Percentiles rank a stretch among this genome's conserved stretches.
Evolutionary conservation across 345 rosid genomes (phyloP).

Genomic region (Arabis alpina): DNA sequence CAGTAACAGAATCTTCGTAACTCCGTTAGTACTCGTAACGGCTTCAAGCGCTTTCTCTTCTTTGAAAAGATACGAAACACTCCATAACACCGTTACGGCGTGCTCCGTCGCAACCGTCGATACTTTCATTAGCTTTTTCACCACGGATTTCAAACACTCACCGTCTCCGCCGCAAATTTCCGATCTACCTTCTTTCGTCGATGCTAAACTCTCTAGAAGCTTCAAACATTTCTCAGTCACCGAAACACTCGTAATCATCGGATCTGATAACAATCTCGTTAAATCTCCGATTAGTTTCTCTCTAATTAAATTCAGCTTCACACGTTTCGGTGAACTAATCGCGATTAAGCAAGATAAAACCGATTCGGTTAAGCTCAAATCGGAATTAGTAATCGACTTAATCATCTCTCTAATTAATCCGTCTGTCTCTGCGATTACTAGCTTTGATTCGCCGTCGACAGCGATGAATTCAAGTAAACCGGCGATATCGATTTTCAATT

Average conservation of each 20-base stretch:
- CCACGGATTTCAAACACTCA: constrained; percentile 61
- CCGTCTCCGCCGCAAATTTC: constrained; percentile 55
- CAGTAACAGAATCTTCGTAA: constrained; percentile 75
- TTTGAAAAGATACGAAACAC: constrained; percentile 68
- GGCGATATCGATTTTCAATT: constrained; percentile 57
- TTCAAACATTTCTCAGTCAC: constrained; percentile 71
- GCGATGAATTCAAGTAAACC: constrained; percentile 65
- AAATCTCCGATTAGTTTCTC: constrained; percentile 46
- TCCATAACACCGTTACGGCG: constrained; percentile 83
- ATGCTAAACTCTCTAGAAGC: constrained; percentile 63
- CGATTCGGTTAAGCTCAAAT: constrained; percentile 55
- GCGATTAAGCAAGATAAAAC: constrained; percentile 60
- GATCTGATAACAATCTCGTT: constrained; percentile 43
- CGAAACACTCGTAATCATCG: constrained; percentile 48
- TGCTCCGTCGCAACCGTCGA: constrained; percentile 79
- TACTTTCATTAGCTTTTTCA: constrained; percentile 69
- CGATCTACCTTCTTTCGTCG: constrained; percentile 66
- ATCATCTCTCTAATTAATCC: constrained; percentile 54
- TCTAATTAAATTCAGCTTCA: constrained; percentile 47
- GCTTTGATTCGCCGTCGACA: constrained; percentile 63
- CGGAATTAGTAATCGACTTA: constrained; percentile 46
- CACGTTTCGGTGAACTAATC: constrained; percentile 56
- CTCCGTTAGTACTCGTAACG: constrained; percentile 61
- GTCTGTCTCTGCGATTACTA: constrained; percentile 59
- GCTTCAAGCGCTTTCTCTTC: constrained; percentile 70